Conservation (phyloP, 2,329 filamentous ascomycete genomes). For the Cadophora luteo-olivacea region DNA sequence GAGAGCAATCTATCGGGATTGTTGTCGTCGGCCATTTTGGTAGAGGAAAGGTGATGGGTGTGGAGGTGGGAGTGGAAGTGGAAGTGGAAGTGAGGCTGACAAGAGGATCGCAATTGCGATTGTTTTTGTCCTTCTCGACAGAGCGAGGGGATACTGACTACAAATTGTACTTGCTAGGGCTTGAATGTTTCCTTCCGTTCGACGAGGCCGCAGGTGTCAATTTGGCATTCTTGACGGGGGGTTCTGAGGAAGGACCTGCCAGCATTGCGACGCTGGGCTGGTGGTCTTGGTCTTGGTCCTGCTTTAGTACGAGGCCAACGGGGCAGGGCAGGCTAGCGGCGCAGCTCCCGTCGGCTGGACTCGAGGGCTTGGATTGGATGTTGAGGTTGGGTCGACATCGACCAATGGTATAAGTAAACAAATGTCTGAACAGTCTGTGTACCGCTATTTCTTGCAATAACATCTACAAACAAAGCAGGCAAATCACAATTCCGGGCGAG, state of each 20-base stretch:
- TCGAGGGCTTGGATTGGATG: neutral
- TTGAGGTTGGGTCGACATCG: neutral
- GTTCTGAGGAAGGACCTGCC: neutral
- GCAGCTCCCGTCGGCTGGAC: neutral
- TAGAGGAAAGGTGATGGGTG: neutral
- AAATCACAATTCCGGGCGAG: too few relatives aligned
- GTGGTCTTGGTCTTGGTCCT: neutral
- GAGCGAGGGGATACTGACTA: neutral
- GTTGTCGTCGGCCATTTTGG: slow-evolving; percentile 34
- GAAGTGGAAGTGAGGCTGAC: neutral
- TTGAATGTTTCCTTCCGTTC: neutral
- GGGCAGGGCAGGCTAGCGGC: neutral
- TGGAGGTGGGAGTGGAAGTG: neutral
- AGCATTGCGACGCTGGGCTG: too few relatives aligned
- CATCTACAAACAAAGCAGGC: too few relatives aligned
- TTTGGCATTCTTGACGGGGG: neutral
- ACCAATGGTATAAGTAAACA: neutral
- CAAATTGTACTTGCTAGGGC: neutral
- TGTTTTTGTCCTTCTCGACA: neutral
- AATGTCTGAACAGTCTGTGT: neutral
- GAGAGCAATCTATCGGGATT: slow-evolving; percentile 36
- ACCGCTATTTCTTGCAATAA: too few relatives aligned
- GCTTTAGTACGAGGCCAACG: neutral
- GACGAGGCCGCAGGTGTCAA: neutral
- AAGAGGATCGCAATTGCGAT: neutral